phyloP scores from a whole-genome alignment of 2,329 filamentous ascomycete genomes.

The Neofusicoccum laricinum region DNA sequence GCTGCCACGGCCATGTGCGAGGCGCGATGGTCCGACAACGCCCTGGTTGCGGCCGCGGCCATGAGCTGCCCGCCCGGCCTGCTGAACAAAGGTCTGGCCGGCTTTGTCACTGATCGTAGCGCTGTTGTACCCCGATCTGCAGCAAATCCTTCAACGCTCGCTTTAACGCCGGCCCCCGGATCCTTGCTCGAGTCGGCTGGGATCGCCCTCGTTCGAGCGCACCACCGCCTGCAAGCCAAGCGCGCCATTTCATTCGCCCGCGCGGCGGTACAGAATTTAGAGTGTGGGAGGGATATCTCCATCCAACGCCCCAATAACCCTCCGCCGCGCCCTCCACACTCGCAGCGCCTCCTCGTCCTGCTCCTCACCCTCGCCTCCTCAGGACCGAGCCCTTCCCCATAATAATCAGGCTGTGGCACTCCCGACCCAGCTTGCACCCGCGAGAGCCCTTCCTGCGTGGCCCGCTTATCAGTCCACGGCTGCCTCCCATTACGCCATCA shows the following conservation, averaged over 20 bases:
- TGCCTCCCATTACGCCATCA: conserved; percentile 14
- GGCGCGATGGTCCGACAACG: conserved; percentile 2
- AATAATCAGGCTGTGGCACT: conserved; percentile 8
- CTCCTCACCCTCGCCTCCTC: conserved; percentile 6
- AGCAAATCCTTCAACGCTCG: conserved; percentile 18
- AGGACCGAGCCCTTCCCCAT: conserved; percentile 6
- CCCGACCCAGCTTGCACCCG: neutral
- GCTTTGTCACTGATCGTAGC: conserved; percentile 17
- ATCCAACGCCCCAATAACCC: conserved; percentile 14
- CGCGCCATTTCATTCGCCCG: conserved; percentile 14
- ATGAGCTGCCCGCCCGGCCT: neutral
- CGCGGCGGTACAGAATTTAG: conserved; percentile 17
- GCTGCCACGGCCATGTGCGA: conserved; percentile 13
- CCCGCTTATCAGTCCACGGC: conserved; percentile 15
- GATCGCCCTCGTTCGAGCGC: conserved; percentile 14
- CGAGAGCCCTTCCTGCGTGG: conserved; percentile 11
- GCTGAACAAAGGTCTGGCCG: conserved; percentile 13
- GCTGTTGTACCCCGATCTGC: conserved; percentile 15
- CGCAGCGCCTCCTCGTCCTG: conserved; percentile 11
- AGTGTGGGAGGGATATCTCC: conserved; percentile 16
- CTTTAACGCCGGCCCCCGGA: conserved; percentile 2
- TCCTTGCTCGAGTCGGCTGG: conserved; percentile 16
- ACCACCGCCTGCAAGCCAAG: conserved; percentile 15
- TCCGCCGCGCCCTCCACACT: conserved; percentile 11
- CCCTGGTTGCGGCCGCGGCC: neutral